Base-by-base conservation (phyloP, 176 grass and related monocot species). In the Bonia amplexicaulis region DNA sequence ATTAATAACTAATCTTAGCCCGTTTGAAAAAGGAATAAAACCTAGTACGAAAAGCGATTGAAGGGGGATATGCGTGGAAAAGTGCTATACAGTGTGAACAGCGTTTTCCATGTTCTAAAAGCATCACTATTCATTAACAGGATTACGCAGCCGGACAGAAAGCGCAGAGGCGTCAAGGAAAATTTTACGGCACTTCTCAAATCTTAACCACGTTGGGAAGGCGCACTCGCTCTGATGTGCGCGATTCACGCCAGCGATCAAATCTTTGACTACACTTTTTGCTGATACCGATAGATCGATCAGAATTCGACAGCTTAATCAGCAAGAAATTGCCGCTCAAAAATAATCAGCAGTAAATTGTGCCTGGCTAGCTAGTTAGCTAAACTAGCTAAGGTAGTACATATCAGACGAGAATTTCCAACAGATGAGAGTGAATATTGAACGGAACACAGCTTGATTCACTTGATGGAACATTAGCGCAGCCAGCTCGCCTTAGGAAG, bases 51-150 rank as follows among this genome's bases (percentile, higher is more conserved):
- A 79, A 31, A 80, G 31, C 9, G 46, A 33, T 13, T 11, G 13
- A 42, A 66, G 48, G 14, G 72, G 35, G 73, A 22, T 39, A 13
- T 29, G 3, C 8, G 59, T 7, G 46, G 37, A 57, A 49, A 59
- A 49, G 69, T 73, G 81, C 66, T 89, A 61, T 85, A 79, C 70
- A 60, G 68, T 48, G 49, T 37, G 52, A 80, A 69, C 76, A 80
- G 62, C 16, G 61, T 4, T 59, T 89, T 69, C 59, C 77, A 69
- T 80, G 87, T 42, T 69, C 41, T 69, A 41, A 9, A 89, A 71
- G 79, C 66, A 12, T 29, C 66, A 45, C 79, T 81, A 23, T 81
- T 82, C n/a, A 54, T 1, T 29, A 82, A 89, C 87, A 81, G 82
- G 17, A 39, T 13, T 76, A 41, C 77, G 87, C 82, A 75, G 82